Evolutionary conservation across 2,329 filamentous ascomycete genomes (phyloP).

Genomic region (Fusarium camptoceras): DNA sequence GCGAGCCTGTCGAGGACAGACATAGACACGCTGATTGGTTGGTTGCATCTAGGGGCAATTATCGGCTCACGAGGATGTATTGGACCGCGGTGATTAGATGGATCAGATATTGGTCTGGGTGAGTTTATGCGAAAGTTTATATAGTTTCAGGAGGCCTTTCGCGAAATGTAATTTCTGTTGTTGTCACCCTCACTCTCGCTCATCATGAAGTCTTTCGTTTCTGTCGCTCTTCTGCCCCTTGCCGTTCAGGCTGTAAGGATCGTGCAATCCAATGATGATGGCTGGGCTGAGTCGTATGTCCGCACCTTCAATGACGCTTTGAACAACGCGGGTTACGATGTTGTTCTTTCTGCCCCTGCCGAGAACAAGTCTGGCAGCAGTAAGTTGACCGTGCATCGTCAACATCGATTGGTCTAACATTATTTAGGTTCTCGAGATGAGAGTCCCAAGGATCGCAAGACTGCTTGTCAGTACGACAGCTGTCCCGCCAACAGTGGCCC

Average conservation of each 20-base stretch:
- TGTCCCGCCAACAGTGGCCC: slow-evolving; percentile 69
- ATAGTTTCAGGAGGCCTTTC: slow-evolving; percentile 22
- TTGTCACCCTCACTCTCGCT: slow-evolving; percentile 2
- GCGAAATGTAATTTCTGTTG: not conserved
- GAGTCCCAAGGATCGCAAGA: slow-evolving; percentile 59
- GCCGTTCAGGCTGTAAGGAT: slow-evolving; percentile 60
- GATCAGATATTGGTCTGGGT: slow-evolving; percentile 36
- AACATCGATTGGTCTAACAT: not conserved
- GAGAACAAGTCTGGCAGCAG: slow-evolving; percentile 73
- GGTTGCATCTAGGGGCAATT: not conserved
- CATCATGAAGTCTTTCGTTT: slow-evolving; percentile 45
- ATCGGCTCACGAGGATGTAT: slow-evolving; percentile 32
- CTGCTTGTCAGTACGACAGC: slow-evolving; percentile 70
- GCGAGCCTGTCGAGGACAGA: slow-evolving; percentile 19
- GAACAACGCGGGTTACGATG: slow-evolving; percentile 66
- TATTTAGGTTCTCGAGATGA: slow-evolving; percentile 62
- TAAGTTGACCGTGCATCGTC: slow-evolving; percentile 47
- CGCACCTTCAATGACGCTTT: slow-evolving; percentile 70
- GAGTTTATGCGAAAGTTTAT: slow-evolving; percentile 25
- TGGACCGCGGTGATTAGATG: slow-evolving; percentile 35
- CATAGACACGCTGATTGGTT: slow-evolving; percentile 34
- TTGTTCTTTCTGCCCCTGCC: slow-evolving; percentile 74
- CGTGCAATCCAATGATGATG: slow-evolving; percentile 77
- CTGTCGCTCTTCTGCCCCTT: slow-evolving; percentile 43
- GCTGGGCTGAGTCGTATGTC: slow-evolving; percentile 77